These are phyloP conservation scores for Boletellus ananas DNA, from an alignment of 768 basidiomycete genomes.

Conservation along the genomic window DNA sequence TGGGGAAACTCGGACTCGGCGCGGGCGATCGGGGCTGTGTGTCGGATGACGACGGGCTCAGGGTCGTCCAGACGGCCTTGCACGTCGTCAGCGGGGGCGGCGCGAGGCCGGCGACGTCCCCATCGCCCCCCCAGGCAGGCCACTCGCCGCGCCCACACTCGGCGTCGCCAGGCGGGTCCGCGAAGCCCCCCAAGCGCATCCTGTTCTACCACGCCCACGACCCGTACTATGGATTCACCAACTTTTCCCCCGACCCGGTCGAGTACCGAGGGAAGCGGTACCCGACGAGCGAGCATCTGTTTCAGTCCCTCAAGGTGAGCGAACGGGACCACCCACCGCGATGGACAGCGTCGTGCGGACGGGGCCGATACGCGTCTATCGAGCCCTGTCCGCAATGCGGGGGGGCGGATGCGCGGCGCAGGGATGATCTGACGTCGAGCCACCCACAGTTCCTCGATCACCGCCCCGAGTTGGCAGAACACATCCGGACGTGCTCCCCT, in stretches of 20 bases:
- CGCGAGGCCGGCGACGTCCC: constrained; percentile 5
- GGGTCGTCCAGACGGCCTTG: constrained; percentile 25
- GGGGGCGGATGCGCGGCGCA: constrained; percentile 3
- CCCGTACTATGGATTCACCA: constrained; percentile 40
- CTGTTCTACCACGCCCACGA: constrained; percentile 31
- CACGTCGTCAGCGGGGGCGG: constrained; percentile 19
- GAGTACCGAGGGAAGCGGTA: constrained; percentile 37
- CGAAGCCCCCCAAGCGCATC: constrained; percentile 23
- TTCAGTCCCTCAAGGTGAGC: constrained; percentile 42
- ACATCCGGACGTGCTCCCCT: constrained; percentile 33
- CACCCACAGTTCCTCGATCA: constrained; percentile 32
- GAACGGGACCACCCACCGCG: constrained; percentile 6
- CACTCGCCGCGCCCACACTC: constrained; percentile 19
- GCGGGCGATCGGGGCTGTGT: constrained; percentile 28
- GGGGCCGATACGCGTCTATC: background rate
- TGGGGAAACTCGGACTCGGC: constrained; percentile 21
- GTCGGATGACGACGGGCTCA: constrained; percentile 30
- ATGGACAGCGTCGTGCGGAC: background rate
- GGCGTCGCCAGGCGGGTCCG: constrained; percentile 14
- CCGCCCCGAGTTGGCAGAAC: constrained; percentile 33
- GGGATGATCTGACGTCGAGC: constrained; percentile 12
- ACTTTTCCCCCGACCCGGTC: constrained; percentile 42
- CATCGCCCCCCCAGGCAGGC: background rate
- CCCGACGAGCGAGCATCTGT: constrained; percentile 47
- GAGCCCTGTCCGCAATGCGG: background rate